Evolutionary conservation across 192 early-diverging fungal species (phyloP), one percentile per base, ranked within the genome.

Genomic region (Coemansia sp.): DNA sequence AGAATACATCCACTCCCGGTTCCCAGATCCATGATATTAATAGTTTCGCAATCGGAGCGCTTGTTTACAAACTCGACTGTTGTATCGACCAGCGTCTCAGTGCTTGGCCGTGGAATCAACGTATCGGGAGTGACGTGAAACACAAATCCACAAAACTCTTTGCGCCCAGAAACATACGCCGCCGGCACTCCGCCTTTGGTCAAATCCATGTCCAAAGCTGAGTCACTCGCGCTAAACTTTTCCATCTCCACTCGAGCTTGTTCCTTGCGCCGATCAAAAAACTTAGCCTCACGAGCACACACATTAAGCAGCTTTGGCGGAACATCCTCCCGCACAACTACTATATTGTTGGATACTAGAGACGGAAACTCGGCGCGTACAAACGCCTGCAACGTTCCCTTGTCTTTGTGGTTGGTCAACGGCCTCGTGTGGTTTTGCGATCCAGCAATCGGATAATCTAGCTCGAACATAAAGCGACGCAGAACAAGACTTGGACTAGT

Each of bases 1-100:
- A 92, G 56, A 14, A 92, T 64, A 66, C 89, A 90, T 0, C 91
- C 91, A 55, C 83, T 85, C 1, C 91, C 91, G 2, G 91, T 92
- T 2, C 91, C 91, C 4, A 92, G 69, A 67, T 92, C 91, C 58
- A 92, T 37, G 12, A 90, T 62, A 7, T 22, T 61, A 49, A 61
- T 37, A 23, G 57, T 21, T 21, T 48, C 14, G 5, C 39, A 12
- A 9, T 21, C 41, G 9, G 1, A 12, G 25, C 32, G 23, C 9
- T 14, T 59, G 5, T 49, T 12, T 32, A 83, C 27, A 35, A 67
- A 17, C 2, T 59, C 53, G 15, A 86, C 51, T 2, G 84, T 73
- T 4, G 88, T 73, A 10, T 79, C 15, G 0, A 90, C 89, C 23
- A 92, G 75, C 0, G 82, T 85, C 59, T 91, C 87, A 17, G 91